A percentile compares a stretch with the other conserved stretches of the same genome.
Conservation (phyloP, 192 early-diverging fungal genomes). For the Mortierella hygrophila region DNA sequence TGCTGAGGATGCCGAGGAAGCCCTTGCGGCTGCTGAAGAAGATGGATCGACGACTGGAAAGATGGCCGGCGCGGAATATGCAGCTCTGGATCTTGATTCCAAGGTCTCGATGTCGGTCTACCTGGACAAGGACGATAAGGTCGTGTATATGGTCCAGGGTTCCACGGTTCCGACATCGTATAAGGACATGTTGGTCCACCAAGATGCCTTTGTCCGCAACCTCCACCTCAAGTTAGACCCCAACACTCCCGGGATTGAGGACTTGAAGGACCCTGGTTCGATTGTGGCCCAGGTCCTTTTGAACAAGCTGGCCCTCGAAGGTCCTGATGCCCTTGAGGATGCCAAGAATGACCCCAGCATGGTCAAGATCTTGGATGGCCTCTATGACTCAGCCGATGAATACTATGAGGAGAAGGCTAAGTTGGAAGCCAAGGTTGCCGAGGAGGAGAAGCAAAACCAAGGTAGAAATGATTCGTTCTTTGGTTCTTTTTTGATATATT, state of each 20-base stretch:
- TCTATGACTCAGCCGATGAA: not conserved
- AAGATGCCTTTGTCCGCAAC: not conserved
- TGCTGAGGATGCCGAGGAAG: not conserved
- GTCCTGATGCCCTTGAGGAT: conserved; percentile 11
- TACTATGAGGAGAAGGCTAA: not conserved
- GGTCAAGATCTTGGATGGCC: not conserved
- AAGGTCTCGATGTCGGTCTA: not conserved
- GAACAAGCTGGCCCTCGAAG: conserved; percentile 11
- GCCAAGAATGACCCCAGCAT: conserved; percentile 1
- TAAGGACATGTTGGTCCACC: not conserved
- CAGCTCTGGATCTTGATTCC: not conserved
- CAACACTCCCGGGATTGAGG: conserved; percentile 17
- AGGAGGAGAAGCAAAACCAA: not conserved
- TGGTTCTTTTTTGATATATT: too few relatives aligned
- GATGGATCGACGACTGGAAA: not conserved
- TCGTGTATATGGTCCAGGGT: not conserved
- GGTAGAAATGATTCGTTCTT: not conserved
- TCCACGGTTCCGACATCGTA: not conserved
- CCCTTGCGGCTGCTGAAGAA: not conserved
- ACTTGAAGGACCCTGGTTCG: conserved; percentile 13
- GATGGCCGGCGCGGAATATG: not conserved
- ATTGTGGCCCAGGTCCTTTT: not conserved
- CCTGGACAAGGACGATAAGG: conserved; percentile 5
- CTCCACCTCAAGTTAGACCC: conserved; percentile 6
- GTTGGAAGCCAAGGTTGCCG: not conserved